Base-by-base conservation (phyloP, 495 filamentous ascomycete genomes). In the Aspergillus sparsus region DNA sequence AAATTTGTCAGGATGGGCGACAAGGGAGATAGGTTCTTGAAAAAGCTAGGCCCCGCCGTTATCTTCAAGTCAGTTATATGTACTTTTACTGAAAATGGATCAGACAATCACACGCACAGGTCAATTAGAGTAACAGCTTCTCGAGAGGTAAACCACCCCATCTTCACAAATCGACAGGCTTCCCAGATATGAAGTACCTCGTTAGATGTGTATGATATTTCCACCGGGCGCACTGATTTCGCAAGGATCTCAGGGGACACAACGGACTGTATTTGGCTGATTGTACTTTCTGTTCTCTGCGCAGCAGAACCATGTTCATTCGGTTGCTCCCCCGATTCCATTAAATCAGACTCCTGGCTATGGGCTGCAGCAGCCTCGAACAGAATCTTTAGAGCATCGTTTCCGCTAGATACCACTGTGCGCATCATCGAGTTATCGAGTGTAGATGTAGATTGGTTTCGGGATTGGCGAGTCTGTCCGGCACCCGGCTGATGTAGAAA, bases 1-100 rank as follows among this genome's bases (percentile, higher is more conserved):
- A 80, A 82, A 55, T 80, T 71, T 0, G 78, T 80, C 34, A 83
- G 58, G 8, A 82, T 82, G 5, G 80, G 80, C n/a, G 80, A 82
- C 13, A 83, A 45, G 12, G 75, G 75, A 5, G 76, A 81, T 68
- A 82, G 76, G 27, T 82, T 82, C 49, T 79, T 75, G 63, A 78
- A 83, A 63, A 83, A 83, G 64, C 90, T 92, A 49, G 33, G n/a
- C 21, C 21, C 21, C 21, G 27, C 36, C 15, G 33, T 16, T 15
- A 37, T 8, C 13, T n/a, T 59, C 2, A 54, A 34, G 15, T 45
- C 9, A 39, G 16, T 32, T 2, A 49, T 64, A 55, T 36, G 35
- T 34, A 13, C 32, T 16, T 45, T 37, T 18, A 31, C 5, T 8
- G 5, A 49, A 12, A 13, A 42, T 18, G 8, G 33, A 15, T 27